Evolutionary conservation across 495 filamentous ascomycete genomes (phyloP), one percentile per base, ranked within the genome.

Genomic region (Tuber aestivum): DNA sequence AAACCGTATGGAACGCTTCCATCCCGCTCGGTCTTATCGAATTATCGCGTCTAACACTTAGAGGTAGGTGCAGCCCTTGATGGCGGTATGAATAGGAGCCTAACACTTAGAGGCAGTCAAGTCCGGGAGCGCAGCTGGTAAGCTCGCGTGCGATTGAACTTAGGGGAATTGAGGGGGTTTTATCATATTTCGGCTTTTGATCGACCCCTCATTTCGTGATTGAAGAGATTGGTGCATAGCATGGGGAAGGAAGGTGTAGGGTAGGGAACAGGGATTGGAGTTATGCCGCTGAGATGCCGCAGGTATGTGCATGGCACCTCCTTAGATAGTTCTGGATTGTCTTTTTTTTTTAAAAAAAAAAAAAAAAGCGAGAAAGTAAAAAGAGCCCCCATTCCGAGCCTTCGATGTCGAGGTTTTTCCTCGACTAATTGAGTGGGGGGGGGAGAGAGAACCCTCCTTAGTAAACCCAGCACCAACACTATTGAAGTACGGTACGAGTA

Each of bases 31-130:
- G 56, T 35, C 56, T 65, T 65, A 65, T 65, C 56, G 56, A 18
- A 35, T 41, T 38, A 38, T 48, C 35, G 40, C 12, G 48, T 65
- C 71, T 76, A 76, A 74, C 71, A 76, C 74, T 76, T 76, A 76
- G 70, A 65, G 74, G 74, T 27, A 76, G 74, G 71, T 73, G 41
- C 70, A 41, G 21, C 70, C 70, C 23, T 32, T 71, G 21, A 44
- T n/a, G 35, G 70, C 38, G 35, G 23, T 71, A 27, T 48, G 44
- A 68, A 78, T 72, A 69, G 72, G 68, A 41, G 78, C 78, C 78
- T 79, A 79, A 79, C 78, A 79, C 78, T 79, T 79, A 71, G 78
- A 79, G 78, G 78, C 78, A 79, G 70, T 73, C 72, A 40, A 70
- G 78, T 73, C 78, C 78, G 76, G 70, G 40, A 68, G 41, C 37